Evolutionary conservation across 2,329 filamentous ascomycete species (phyloP).

Genomic region (Chaetomiaceae sp.): DNA sequence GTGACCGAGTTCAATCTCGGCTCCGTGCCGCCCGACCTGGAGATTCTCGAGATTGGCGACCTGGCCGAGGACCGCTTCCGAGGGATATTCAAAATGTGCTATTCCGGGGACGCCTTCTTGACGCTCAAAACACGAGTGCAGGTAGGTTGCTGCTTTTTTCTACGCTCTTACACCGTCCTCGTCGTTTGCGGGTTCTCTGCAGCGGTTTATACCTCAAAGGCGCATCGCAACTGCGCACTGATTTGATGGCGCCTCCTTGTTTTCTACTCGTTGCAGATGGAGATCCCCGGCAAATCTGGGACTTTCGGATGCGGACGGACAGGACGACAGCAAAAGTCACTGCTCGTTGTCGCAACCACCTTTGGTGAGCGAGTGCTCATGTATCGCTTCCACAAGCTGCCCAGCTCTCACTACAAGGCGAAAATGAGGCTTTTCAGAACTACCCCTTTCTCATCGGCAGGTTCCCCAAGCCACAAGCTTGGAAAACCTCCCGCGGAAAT

Average conservation of each 20-base stretch:
- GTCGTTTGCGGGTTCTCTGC: too few species aligned
- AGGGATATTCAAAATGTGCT: slow-evolving; percentile 99
- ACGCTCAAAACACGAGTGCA: slow-evolving; percentile 95
- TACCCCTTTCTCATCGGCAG: background rate
- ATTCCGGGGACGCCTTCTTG: slow-evolving; percentile 89
- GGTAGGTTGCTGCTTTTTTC: slow-evolving; percentile 44
- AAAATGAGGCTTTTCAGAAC: too few species aligned
- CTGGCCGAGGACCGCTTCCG: slow-evolving; percentile 94
- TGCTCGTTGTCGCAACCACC: background rate
- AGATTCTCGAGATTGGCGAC: slow-evolving; percentile 96
- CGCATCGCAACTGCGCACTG: background rate
- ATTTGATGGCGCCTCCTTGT: background rate
- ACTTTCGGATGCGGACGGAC: background rate
- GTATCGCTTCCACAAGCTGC: too few species aligned
- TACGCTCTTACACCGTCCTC: slow-evolving; percentile 12
- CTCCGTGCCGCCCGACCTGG: slow-evolving; percentile 86
- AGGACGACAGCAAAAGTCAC: background rate
- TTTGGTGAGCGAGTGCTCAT: too few species aligned
- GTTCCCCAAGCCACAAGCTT: slow-evolving; percentile 12
- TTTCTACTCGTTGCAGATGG: background rate
- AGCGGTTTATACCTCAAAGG: background rate
- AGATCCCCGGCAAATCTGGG: background rate
- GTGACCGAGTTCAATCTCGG: slow-evolving; percentile 97
- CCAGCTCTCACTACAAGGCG: too few species aligned
- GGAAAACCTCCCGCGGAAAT: slow-evolving; percentile 6